Evolutionary conservation across 441 rosid genomes (phyloP).

Genomic region (Dalechampia spathulata): DNA sequence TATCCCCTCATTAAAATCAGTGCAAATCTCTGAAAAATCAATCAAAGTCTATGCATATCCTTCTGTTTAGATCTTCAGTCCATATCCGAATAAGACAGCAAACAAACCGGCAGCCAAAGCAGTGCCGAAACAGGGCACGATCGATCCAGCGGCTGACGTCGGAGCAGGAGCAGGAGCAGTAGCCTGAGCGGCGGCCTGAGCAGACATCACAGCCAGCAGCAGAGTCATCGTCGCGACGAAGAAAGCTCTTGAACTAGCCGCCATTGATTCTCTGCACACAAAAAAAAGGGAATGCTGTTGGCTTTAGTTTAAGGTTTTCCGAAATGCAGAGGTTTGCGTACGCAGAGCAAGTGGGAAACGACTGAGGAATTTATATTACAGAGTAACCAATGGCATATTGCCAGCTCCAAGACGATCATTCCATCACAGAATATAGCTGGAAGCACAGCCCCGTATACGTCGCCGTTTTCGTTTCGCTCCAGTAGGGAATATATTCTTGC

Average conservation of each 20-base stretch:
- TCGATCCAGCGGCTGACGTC: constrained; percentile 22
- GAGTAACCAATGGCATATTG: constrained; percentile 11
- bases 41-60: no score
- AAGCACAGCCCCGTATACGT: not conserved
- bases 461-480: not conserved
- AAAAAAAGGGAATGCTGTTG: no score
- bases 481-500: not conserved
- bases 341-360: no score
- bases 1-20: no score
- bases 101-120: constrained; percentile 21
- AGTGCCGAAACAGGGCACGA: constrained; percentile 25
- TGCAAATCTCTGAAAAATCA: no score
- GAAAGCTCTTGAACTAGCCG: constrained; percentile 21
- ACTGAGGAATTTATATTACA: constrained; percentile 13
- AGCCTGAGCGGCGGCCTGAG: constrained; percentile 19
- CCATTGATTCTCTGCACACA: no score
- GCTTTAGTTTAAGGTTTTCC: no score
- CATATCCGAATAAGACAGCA: constrained; percentile 30
- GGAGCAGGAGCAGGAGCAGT: constrained; percentile 45
- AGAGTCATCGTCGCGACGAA: constrained; percentile 25
- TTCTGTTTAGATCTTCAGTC: constrained; percentile 30
- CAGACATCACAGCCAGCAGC: constrained; percentile 9
- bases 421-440: not conserved
- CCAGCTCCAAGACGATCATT: constrained; percentile 3
- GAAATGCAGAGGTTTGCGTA: no score